Base-by-base conservation (phyloP, 83 land plant species). In the Picea engelmannii region DNA sequence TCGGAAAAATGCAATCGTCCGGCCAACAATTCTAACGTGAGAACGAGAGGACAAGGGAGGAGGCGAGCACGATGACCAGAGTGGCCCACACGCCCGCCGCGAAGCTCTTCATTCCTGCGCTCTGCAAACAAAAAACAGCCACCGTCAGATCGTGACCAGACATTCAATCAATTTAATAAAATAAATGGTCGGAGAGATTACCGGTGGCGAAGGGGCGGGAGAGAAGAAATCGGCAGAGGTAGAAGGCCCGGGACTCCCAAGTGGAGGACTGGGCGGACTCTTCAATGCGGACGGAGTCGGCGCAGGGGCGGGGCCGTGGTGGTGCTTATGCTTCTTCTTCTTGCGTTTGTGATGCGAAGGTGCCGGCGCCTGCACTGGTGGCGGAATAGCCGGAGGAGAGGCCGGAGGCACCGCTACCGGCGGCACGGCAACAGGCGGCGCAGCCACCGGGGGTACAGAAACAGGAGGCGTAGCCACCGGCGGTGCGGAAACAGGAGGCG, bases 251-350 rank as follows among this genome's bases (percentile, higher is more conserved):
- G 75, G 75, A 10, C 58, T 52, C 13, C 58, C 58, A 8, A 38
- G 75, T 5, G 75, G 75, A 70, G 75, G 49, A 0, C 40, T 42
- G 17, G 75, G 75, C 40, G 75, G 75, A 0, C 49, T 21, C 0
- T 40, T 40, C 23, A 21, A 21, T 38, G 49, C 42, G 49, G 75
- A 5, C n/a, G 75, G 75, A 70, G 75, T 42, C 2, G 75, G 75
- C 31, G 75, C 52, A 18, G 75, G 75, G 42, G 75, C 75, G 5
- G 44, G n/a, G 11, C 75, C 75, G 23, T 70, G 75, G 75, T 70
- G 52, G 49, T 70, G 75, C 52, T 70, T 42, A 0, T 16, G 21
- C 75, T 70, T 70, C 73, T 68, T 68, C 75, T 70, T 70, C 58
- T 52, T 52, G 58, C 58, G 58, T 52, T 52, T 52, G 58, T 52